Conservation (phyloP, 2,329 filamentous ascomycete genomes). For the Berkeleyomyces basicola region DNA sequence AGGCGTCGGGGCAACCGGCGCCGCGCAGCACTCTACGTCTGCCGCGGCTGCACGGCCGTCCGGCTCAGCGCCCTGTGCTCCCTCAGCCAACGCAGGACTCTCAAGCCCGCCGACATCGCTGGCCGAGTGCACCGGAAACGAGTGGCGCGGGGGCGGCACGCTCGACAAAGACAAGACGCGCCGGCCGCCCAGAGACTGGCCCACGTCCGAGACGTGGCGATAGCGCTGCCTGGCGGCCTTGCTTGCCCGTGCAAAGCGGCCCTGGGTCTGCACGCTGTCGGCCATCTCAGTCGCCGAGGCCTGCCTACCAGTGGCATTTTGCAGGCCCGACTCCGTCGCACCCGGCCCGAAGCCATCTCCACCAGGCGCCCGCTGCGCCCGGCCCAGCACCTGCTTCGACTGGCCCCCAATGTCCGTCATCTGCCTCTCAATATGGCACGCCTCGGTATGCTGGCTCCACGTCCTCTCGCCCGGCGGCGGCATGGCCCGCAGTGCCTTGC, state of each 20-base stretch:
- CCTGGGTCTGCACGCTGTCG: background rate
- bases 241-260: background rate
- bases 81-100: background rate
- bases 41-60: background rate
- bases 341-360: no score
- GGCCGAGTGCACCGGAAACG: background rate
- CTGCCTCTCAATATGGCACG: background rate
- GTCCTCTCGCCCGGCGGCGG: background rate
- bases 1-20: background rate
- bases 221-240: background rate
- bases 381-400: background rate
- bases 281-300: background rate
- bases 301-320: no score
- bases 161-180: background rate
- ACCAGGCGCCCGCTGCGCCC: background rate
- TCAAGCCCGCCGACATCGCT: background rate
- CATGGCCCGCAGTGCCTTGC: background rate
- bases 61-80: background rate
- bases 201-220: background rate
- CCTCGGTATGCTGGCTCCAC: background rate
- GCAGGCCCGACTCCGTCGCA: no score
- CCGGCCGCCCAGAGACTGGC: background rate
- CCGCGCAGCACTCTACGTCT: background rate
- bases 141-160: background rate
- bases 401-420: background rate